A percentile compares a stretch with the other conserved stretches of the same genome.
These are phyloP conservation scores for Adansonia madagascariensis DNA, from an alignment of 441 rosid species.

Conservation along the genomic window DNA sequence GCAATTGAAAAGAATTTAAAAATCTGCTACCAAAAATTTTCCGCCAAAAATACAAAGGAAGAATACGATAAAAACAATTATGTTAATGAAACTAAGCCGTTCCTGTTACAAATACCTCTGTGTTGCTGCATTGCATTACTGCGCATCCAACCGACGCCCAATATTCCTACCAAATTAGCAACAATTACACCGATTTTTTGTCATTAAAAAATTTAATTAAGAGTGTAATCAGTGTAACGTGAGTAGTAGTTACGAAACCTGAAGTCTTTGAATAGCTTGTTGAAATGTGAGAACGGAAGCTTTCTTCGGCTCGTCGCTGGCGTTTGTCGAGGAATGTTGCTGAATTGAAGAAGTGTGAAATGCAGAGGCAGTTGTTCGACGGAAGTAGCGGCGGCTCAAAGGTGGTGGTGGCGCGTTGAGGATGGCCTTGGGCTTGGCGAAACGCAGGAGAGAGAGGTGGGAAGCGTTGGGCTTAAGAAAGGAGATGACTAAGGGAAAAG, in stretches of 20 bases:
- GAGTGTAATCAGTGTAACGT: background rate
- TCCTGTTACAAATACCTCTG: slow-evolving; percentile 56
- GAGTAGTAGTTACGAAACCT: slow-evolving; percentile 37
- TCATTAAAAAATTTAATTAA: background rate
- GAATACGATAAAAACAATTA: slow-evolving; percentile 10
- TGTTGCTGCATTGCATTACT: slow-evolving; percentile 97
- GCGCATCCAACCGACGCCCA: slow-evolving; percentile 99
- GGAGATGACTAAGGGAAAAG: slow-evolving; percentile 68
- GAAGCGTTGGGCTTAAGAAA: slow-evolving; percentile 52
- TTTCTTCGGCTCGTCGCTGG: slow-evolving; percentile 31
- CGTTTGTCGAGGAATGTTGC: slow-evolving; percentile 41
- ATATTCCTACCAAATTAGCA: slow-evolving; percentile 59
- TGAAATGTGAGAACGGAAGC: slow-evolving; percentile 72
- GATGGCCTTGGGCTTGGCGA: slow-evolving; percentile 33
- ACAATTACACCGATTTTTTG: background rate
- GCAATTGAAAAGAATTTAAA: background rate
- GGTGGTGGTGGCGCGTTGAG: slow-evolving; percentile 31
- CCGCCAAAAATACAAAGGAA: background rate
- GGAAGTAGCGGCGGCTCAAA: slow-evolving; percentile 40
- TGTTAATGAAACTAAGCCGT: background rate
- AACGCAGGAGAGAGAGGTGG: slow-evolving; percentile 42
- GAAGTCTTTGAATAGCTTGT: slow-evolving; percentile 96
- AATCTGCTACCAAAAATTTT: background rate
- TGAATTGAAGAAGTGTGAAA: slow-evolving; percentile 48
- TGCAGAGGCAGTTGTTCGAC: slow-evolving; percentile 45